phyloP scores from a whole-genome alignment of 1,139 yeast species.

The Martiniozyma asiatica region DNA sequence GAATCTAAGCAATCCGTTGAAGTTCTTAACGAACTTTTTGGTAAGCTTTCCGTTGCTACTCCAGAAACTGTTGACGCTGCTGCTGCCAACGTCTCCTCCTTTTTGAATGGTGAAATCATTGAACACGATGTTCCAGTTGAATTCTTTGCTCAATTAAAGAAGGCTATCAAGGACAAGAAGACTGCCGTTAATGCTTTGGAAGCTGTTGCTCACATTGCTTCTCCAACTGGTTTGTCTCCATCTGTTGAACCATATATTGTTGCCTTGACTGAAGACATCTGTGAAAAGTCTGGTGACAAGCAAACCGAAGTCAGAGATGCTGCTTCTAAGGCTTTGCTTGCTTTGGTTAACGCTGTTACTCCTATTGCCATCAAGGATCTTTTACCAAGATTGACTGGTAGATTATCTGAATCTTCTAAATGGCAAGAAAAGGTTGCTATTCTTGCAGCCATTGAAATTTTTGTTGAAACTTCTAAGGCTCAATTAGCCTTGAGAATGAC shows the following conservation, averaged over 20 bases:
- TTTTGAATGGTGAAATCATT: conserved; percentile 92
- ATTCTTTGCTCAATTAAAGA: conserved; percentile 69
- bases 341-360: conserved; percentile 72
- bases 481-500: conserved; percentile 99
- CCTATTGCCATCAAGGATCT: conserved; percentile 89
- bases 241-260: conserved; percentile 93
- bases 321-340: conserved; percentile 61
- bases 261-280: conserved; percentile 54
- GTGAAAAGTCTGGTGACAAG: conserved; percentile 86
- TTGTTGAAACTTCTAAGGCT: conserved; percentile 90
- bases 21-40: conserved; percentile 88
- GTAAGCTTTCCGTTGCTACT: conserved; percentile 82
- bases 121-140: conserved; percentile 96
- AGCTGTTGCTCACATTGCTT: conserved; percentile 78
- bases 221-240: conserved; percentile 68
- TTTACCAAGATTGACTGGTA: conserved; percentile 66
- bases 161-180: conserved; percentile 74
- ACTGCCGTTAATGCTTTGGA: conserved; percentile 62
- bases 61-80: conserved; percentile 76
- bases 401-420: conserved; percentile 69
- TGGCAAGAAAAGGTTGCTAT: conserved; percentile 98
- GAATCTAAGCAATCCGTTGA: conserved; percentile 57
- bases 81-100: conserved; percentile 82
- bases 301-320: conserved; percentile 58
- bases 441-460: conserved; percentile 68